phyloP scores from a whole-genome alignment of 2,329 filamentous ascomycete species.

The Beauveria sp. region DNA sequence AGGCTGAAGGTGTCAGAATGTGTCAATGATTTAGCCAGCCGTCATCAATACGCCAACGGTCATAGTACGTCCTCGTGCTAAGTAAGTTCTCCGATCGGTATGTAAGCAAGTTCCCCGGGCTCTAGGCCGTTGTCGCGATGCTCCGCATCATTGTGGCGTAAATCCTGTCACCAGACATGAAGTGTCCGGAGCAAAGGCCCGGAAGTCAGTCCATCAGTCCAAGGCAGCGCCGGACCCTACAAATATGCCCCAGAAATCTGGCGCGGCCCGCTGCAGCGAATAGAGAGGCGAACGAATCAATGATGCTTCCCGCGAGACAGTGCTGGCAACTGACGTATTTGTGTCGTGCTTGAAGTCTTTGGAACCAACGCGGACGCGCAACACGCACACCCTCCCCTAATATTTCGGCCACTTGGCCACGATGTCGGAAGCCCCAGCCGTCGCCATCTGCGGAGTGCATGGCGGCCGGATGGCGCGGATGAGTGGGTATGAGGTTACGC shows the following conservation, averaged over 20 bases:
- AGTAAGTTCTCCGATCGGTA: too few species aligned
- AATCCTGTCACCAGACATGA: not conserved
- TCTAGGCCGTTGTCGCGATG: not conserved
- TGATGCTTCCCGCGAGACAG: not conserved
- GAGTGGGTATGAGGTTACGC: not conserved
- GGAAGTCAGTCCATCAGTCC: not conserved
- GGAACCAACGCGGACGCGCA: not conserved
- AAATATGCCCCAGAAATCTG: not conserved
- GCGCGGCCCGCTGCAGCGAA: not conserved
- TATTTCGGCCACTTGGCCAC: too few species aligned
- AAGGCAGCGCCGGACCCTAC: not conserved
- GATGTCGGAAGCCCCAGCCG: conserved; percentile 7
- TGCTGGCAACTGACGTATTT: conserved; percentile 1
- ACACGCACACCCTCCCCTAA: not conserved
- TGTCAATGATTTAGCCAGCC: too few species aligned
- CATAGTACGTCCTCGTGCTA: too few species aligned
- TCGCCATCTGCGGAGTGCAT: not conserved
- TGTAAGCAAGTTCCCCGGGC: not conserved
- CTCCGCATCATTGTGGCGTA: not conserved
- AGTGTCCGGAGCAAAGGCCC: not conserved
- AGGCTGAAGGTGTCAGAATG: too few species aligned
- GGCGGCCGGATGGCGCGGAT: not conserved
- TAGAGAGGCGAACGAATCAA: not conserved
- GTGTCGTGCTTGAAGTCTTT: not conserved
- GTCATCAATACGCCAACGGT: too few species aligned